Evolutionary conservation across 768 basidiomycete species (phyloP).

Genomic region (Phanerochaete carnosa): DNA sequence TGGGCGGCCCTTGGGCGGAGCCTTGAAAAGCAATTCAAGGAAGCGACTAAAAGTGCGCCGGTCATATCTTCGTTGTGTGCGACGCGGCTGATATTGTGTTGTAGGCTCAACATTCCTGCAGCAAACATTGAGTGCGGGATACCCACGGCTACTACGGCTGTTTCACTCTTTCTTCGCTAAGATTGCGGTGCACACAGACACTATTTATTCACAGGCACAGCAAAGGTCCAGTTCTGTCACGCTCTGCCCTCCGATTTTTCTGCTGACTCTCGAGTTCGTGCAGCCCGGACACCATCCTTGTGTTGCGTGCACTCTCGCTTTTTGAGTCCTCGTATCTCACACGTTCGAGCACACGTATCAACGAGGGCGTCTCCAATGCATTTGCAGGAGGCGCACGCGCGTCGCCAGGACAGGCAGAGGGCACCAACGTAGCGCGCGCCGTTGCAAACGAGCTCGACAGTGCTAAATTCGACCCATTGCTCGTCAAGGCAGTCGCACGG

Average conservation of each 20-base stretch:
- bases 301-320: conserved; percentile 76
- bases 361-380: conserved; percentile 75
- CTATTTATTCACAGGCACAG: conserved; percentile 75
- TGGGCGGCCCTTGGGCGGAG: conserved; percentile 82
- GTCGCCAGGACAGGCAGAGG: conserved; percentile 76
- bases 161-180: conserved; percentile 98
- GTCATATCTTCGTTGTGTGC: background rate
- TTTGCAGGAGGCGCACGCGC: conserved; percentile 67
- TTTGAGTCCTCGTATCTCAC: conserved; percentile 90
- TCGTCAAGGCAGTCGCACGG: conserved; percentile 77
- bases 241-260: background rate
- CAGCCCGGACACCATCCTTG: conserved; percentile 89
- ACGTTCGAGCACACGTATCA: conserved; percentile 78
- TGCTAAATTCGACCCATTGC: conserved; percentile 87
- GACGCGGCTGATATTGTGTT: background rate
- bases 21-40: conserved; percentile 79
- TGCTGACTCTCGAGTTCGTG: background rate
- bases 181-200: conserved; percentile 94
- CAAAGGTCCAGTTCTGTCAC: conserved; percentile 90
- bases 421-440: conserved; percentile 68
- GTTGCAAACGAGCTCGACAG: conserved; percentile 91
- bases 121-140: conserved; percentile 81
- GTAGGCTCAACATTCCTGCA: conserved; percentile 87
- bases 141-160: conserved; percentile 82
- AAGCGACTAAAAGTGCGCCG: conserved; percentile 69